phyloP scores from a whole-genome alignment of 305 asterid genomes.

The Fraxinus sp. region DNA sequence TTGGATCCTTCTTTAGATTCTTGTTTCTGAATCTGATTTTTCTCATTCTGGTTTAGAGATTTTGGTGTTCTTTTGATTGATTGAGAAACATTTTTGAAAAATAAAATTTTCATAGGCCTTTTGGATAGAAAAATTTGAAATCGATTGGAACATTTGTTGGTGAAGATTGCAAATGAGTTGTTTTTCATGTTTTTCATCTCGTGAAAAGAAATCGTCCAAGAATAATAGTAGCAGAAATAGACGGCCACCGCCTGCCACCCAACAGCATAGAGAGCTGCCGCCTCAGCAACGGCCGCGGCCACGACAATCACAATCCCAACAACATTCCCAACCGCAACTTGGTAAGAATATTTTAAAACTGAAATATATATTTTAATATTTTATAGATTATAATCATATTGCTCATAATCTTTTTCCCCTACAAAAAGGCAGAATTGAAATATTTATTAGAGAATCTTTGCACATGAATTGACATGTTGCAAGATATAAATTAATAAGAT shows the following conservation, averaged over 20 bases:
- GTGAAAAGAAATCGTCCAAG: conserved; percentile 41
- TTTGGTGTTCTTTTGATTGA: background rate
- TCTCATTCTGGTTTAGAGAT: background rate
- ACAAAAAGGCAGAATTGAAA: background rate
- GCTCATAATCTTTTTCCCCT: background rate
- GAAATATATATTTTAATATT: background rate
- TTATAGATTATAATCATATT: background rate
- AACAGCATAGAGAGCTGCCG: conserved; percentile 11
- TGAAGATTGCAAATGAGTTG: conserved; percentile 33
- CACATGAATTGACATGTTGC: background rate
- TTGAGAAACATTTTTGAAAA: background rate
- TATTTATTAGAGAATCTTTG: background rate
- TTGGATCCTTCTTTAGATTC: background rate
- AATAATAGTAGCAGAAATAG: conserved; percentile 23
- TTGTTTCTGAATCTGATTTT: background rate
- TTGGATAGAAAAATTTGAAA: background rate
- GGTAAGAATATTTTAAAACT: conserved; percentile 15
- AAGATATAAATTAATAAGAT: too few species aligned
- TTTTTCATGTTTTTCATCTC: conserved; percentile 62
- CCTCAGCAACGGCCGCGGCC: conserved; percentile 22
- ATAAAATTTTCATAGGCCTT: background rate
- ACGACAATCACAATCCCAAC: conserved; percentile 9
- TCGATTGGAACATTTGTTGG: background rate
- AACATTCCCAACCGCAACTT: conserved; percentile 20
- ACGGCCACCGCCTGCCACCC: conserved; percentile 12